These are phyloP conservation scores for Sarocladium kiliense DNA, from an alignment of 2,329 filamentous ascomycete genomes.

Conservation along the genomic window DNA sequence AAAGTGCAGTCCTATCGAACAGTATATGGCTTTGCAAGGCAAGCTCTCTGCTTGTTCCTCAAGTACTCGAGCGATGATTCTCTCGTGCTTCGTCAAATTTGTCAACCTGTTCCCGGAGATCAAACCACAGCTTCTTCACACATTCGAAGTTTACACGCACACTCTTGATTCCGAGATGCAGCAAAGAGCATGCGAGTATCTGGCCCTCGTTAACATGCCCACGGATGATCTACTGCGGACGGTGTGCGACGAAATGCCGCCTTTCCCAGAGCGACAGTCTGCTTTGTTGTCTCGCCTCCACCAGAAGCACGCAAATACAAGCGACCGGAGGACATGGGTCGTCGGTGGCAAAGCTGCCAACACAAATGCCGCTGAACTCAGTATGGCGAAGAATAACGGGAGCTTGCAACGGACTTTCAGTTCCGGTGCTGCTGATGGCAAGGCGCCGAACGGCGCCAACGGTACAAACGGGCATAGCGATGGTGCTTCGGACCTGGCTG, in stretches of 20 bases:
- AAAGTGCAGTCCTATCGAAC: constrained; percentile 93
- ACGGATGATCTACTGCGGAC: constrained; percentile 90
- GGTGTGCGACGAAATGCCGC: constrained; percentile 97
- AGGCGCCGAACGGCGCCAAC: constrained; percentile 33
- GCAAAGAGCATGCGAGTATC: constrained; percentile 92
- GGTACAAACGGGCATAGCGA: constrained; percentile 23
- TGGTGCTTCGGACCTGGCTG: constrained; percentile 64
- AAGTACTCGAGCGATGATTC: constrained; percentile 84
- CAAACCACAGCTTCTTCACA: constrained; percentile 85
- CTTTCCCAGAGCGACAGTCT: constrained; percentile 91
- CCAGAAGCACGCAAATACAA: constrained; percentile 88
- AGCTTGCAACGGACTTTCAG: constrained; percentile 86
- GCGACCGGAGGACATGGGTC: constrained; percentile 94
- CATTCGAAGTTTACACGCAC: constrained; percentile 90
- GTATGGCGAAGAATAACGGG: constrained; percentile 66
- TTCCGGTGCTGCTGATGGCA: constrained; percentile 44
- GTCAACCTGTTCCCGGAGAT: constrained; percentile 98
- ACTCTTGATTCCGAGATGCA: constrained; percentile 93
- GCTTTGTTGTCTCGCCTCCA: constrained; percentile 87
- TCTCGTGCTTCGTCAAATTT: constrained; percentile 95
- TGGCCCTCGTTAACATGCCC: constrained; percentile 76
- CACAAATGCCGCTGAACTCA: constrained; percentile 71
- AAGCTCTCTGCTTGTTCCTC: constrained; percentile 89
- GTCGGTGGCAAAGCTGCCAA: constrained; percentile 97
- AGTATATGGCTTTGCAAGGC: constrained; percentile 84